phyloP scores from a whole-genome alignment of 2,329 filamentous ascomycete species.

The Rutstroemia sp. region DNA sequence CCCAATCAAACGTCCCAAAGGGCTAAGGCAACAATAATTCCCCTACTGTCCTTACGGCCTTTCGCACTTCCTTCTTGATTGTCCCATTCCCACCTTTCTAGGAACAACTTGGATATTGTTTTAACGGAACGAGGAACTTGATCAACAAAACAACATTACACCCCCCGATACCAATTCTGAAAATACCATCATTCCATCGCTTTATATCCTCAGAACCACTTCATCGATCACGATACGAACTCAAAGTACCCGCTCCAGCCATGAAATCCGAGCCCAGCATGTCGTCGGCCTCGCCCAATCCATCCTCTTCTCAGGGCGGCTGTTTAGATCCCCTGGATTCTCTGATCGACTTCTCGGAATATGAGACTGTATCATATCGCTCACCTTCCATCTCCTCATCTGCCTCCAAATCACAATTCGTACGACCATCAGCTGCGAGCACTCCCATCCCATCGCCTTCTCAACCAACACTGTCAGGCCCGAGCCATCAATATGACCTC shows the following conservation, averaged over 20 bases:
- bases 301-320: slow-evolving; percentile 17
- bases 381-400: slow-evolving; percentile 54
- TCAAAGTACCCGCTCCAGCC: background rate
- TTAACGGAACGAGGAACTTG: too few species aligned
- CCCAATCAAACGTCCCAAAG: background rate
- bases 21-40: background rate
- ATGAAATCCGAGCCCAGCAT: slow-evolving; percentile 2
- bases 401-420: slow-evolving; percentile 45
- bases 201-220: background rate
- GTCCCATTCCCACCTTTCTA: too few species aligned
- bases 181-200: background rate
- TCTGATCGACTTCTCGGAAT: slow-evolving; percentile 54
- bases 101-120: too few species aligned
- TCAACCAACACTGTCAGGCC: slow-evolving; percentile 60
- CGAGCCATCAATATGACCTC: slow-evolving; percentile 90
- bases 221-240: background rate
- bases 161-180: too few species aligned
- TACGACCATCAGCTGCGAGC: slow-evolving; percentile 40
- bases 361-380: slow-evolving; percentile 53
- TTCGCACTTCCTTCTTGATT: background rate
- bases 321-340: slow-evolving; percentile 40
- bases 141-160: too few species aligned
- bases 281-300: background rate
- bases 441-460: slow-evolving; percentile 43
- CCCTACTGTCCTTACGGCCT: background rate